A percentile compares a stretch with the other conserved stretches of the same genome.
Evolutionary conservation across 2,329 filamentous ascomycete genomes (phyloP).

Genomic region (Aspergillus chevalieri): DNA sequence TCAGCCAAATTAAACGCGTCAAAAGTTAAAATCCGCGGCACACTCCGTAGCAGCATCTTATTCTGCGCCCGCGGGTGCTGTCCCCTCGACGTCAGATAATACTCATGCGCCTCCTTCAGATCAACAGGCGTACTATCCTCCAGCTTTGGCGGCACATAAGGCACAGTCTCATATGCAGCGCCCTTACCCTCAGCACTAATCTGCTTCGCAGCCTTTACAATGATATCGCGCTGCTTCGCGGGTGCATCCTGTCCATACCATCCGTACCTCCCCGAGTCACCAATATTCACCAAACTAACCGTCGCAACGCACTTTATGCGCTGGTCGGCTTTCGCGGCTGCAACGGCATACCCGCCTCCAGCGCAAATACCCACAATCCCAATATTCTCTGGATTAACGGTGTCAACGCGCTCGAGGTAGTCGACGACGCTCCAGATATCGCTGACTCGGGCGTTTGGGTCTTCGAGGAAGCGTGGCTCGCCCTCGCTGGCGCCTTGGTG

Average conservation of each 20-base stretch:
- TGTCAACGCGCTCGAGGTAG: slow-evolving; percentile 15
- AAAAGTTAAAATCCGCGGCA: slow-evolving; percentile 5
- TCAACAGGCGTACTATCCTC: neutral
- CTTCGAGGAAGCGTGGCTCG: slow-evolving; percentile 15
- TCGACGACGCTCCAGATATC: slow-evolving; percentile 18
- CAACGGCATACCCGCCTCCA: slow-evolving; percentile 15
- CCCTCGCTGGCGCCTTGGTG: slow-evolving; percentile 20
- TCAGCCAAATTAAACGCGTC: slow-evolving; percentile 7
- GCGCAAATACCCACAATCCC: slow-evolving; percentile 19
- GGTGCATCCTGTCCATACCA: neutral
- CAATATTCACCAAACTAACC: slow-evolving; percentile 14
- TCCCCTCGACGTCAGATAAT: neutral
- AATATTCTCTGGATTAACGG: slow-evolving; percentile 16
- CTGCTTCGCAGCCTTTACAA: neutral
- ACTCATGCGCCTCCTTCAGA: neutral
- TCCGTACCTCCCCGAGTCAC: neutral
- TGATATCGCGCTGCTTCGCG: neutral
- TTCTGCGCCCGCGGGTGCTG: slow-evolving; percentile 4
- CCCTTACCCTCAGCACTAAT: neutral
- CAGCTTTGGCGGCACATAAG: neutral
- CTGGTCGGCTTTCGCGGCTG: slow-evolving; percentile 16
- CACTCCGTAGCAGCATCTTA: slow-evolving; percentile 3
- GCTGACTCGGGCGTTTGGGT: slow-evolving; percentile 17
- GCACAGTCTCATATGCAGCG: neutral
- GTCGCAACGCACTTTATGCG: slow-evolving; percentile 14